A percentile compares a stretch with the other conserved stretches of the same genome.
phyloP scores from a whole-genome alignment of 257 asterid species.

The Solanum gandarillasii region DNA sequence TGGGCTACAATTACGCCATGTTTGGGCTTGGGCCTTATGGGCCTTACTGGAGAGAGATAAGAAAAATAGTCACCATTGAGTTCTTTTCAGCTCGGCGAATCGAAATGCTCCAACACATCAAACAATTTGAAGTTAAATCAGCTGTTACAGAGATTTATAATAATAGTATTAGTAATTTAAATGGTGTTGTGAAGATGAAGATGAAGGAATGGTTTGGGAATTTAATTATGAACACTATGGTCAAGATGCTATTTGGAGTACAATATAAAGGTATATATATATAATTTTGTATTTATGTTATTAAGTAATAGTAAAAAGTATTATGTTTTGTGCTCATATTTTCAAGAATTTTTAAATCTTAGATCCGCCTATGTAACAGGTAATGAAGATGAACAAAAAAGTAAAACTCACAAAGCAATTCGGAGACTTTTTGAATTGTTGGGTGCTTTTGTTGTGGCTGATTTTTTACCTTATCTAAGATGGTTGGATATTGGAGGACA shows the following conservation, averaged over 20 bases:
- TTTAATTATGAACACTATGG: constrained; percentile 8
- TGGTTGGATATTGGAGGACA: constrained; percentile 25
- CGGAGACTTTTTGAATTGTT: constrained; percentile 3
- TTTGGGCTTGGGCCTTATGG: constrained; percentile 17
- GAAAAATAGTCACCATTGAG: constrained; percentile 7
- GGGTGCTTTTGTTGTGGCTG: constrained; percentile 5
- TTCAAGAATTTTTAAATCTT: neutral
- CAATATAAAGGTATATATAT: neutral
- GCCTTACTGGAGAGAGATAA: constrained; percentile 9
- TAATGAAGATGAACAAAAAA: neutral
- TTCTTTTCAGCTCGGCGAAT: constrained; percentile 6
- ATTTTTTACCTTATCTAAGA: constrained; percentile 11
- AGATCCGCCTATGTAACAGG: neutral
- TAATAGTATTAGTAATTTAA: neutral
- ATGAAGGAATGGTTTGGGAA: constrained; percentile 16
- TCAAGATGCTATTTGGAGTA: constrained; percentile 18
- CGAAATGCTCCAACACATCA: constrained; percentile 3
- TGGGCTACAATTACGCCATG: constrained; percentile 15
- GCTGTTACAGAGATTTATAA: constrained; percentile 10
- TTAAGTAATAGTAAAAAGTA: too few species aligned
- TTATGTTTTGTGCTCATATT: too few species aligned
- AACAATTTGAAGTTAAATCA: constrained; percentile 8
- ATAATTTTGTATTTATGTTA: too few species aligned
- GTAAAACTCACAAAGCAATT: neutral
- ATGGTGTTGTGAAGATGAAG: constrained; percentile 2